Evolutionary conservation across 2,329 filamentous ascomycete species (phyloP), one percentile per base, ranked within the genome.

Genomic region (Colletotrichum neosansevieriae): DNA sequence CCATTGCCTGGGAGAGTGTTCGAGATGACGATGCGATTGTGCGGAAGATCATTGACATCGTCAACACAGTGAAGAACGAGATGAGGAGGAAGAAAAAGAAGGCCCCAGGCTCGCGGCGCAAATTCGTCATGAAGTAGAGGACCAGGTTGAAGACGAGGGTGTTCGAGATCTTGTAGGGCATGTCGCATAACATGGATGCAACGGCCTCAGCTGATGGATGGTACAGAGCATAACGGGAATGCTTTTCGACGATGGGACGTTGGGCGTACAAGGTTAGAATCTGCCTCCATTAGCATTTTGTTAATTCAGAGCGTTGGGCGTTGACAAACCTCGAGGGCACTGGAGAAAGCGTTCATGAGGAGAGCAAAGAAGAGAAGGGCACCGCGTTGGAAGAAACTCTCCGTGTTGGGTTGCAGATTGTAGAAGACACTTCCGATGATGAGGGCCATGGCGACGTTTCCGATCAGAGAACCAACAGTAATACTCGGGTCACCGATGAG

Each of bases 241-340:
- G 94, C 77, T 97, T 97, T 76, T 97, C 94, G 69, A 98, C 93
- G 74, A 97, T 97, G 1, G 92, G 92, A 42, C 94, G 91, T 86
- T 97, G 94, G 2, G 92, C 88, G 76, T 96, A 98, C 4, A 97
- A 85, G 0, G 92, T 94, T 38, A 96, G 80, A 76, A 97, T 96
- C 84, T 91, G 69, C 0, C 0, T 2, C 0, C n/a, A 63, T 70
- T 11, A 71, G 67, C 15, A 58, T 54, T 68, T 66, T 12, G 19
- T 69, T 13, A 59, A 72, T 11, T 69, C 67, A 2, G 71, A 72
- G 10, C 2, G 11, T 3, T 29, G 29, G 29, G 29, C 6, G 29
- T 29, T 29, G 29, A 76, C 81, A 72, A 73, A 89, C 86, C 78
- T 96, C 93, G 44, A 96, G 86, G 63, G 92, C 91, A 76, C 89